Evolutionary conservation across 2,329 filamentous ascomycete genomes (phyloP), one percentile per base, ranked within the genome.

Genomic region (Cordyceps fumosorosea): DNA sequence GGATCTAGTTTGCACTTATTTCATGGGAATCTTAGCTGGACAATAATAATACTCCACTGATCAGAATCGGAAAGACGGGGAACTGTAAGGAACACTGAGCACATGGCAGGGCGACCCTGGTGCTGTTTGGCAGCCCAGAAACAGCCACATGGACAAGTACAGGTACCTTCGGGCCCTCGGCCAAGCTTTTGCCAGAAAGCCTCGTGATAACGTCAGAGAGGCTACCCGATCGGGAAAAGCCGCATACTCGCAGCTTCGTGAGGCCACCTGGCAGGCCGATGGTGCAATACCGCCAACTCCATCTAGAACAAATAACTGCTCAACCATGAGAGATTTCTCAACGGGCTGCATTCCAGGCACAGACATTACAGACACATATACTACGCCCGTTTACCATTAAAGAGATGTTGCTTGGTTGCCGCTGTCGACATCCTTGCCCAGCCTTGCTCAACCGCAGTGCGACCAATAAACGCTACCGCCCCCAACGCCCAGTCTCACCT

Each of bases 241-340:
- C 59, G 42, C 22, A 32, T 20, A 22, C 37, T 14, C 8, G 5
- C 56, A 29, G 10, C 22, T 18, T 37, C 34, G 26, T 60, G 51
- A 56, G 57, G 48, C 34, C 56, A 60, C 51, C 34, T 10, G 7
- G 26, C 37, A 12, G 34, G 47, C n/a, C 44, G 56, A 63, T 63
- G 62, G 53, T 63, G 62, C 62, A 63, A 63, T 63, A 59, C 62
- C 53, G 45, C 45, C 34, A 14, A 24, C 34, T 54, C 50, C 40
- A 45, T 51, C 2, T n/a, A 16, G 3, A 8, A n/a, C 42, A 16
- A 22, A 47, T 22, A 11, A 22, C 7, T 8, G n/a, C n/a, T 11
- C 16, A 44, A n/a, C 3, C 44, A 20, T 22, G 44, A 47, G n/a
- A 18, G 10, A 22, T 12, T 47, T 47, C n/a, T 47, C 10, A 3